A percentile compares a stretch with the other conserved stretches of the same genome.
These are phyloP conservation scores for Dendrobium nobile DNA, from an alignment of 106 monocot genomes.

Conservation along the genomic window DNA sequence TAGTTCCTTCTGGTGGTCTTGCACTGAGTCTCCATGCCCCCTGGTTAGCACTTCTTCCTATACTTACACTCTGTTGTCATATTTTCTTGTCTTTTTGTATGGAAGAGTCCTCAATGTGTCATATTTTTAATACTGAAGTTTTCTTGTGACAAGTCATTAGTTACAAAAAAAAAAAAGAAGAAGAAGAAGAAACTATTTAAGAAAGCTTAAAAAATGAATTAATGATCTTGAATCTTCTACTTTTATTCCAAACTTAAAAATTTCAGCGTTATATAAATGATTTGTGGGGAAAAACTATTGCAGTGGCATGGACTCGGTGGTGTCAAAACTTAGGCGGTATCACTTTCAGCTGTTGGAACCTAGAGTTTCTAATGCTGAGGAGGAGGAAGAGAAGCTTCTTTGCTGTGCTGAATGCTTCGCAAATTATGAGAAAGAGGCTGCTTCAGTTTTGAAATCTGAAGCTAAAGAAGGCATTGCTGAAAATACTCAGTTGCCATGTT, in stretches of 20 bases:
- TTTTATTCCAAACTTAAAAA: neutral
- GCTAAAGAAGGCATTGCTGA: constrained; percentile 8
- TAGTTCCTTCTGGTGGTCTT: constrained; percentile 82
- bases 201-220: no score
- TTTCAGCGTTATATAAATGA: neutral
- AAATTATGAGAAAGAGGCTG: constrained; percentile 68
- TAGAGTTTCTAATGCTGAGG: constrained; percentile 18
- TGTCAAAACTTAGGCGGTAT: constrained; percentile 26
- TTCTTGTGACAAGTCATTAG: no score
- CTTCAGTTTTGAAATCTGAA: constrained; percentile 20
- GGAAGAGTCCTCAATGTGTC: neutral
- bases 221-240: neutral
- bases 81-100: neutral
- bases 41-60: constrained; percentile 33
- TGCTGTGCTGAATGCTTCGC: constrained; percentile 65
- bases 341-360: constrained; percentile 32
- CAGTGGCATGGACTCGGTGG: constrained; percentile 42
- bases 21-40: constrained; percentile 64
- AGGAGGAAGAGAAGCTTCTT: constrained; percentile 49
- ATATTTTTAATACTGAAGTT: no score
- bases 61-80: neutral
- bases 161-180: no score
- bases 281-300: constrained; percentile 2
- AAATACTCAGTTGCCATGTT: constrained; percentile 45
- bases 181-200: no score